These are phyloP conservation scores for Prunus dulcis DNA, from an alignment of 306 rosid species.

Conservation along the genomic window DNA sequence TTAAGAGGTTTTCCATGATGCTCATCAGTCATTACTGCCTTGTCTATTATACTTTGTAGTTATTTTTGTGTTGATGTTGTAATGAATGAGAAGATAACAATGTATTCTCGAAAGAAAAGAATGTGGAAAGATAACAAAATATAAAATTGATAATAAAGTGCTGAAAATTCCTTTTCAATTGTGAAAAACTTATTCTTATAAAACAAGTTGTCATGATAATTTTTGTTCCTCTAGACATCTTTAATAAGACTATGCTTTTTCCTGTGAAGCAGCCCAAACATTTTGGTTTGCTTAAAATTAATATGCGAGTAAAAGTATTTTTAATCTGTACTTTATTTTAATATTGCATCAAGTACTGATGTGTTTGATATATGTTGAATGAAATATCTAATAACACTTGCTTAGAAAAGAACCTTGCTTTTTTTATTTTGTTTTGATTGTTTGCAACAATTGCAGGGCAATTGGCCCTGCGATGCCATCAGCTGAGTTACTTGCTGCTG, in stretches of 20 bases:
- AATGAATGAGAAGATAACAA: neutral
- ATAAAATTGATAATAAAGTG: neutral
- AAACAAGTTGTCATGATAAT: neutral
- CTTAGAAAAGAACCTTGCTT: neutral
- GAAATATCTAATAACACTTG: neutral
- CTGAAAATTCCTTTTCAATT: neutral
- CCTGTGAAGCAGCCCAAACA: neutral
- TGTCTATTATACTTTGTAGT: too few species aligned
- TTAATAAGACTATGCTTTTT: neutral
- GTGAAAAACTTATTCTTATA: neutral
- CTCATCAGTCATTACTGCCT: neutral
- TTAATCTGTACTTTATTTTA: neutral
- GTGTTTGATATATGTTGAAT: neutral
- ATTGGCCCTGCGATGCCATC: constrained; percentile 98
- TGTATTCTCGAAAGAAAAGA: neutral
- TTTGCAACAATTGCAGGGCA: constrained; percentile 42
- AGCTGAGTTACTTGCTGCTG: constrained; percentile 88
- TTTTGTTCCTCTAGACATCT: neutral
- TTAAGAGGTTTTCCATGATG: neutral
- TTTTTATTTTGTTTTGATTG: constrained; percentile 7
- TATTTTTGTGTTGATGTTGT: neutral
- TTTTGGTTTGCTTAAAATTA: neutral
- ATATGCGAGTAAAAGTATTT: neutral
- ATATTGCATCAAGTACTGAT: neutral
- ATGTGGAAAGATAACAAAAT: neutral